Base-by-base conservation (phyloP, 345 rosid genomes). In the Euclidium syriacum region DNA sequence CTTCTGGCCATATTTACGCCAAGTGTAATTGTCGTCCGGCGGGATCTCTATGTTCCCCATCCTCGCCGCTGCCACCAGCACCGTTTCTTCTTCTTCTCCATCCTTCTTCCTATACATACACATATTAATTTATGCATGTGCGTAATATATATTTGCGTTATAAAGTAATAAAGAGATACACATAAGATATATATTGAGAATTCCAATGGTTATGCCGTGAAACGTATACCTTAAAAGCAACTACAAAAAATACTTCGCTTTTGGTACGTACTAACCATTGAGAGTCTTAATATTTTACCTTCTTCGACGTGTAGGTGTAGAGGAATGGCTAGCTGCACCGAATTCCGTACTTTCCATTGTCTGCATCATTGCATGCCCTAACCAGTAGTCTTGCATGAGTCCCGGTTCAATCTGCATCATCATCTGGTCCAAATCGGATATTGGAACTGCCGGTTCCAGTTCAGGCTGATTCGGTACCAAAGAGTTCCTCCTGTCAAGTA, bases 1-100 rank as follows among this genome's bases (percentile, higher is more conserved):
- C 56, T 85, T 88, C 34, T 88, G 96, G 6, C 96, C 96, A 12
- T 88, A 88, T 59, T 88, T 88, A 58, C 85, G 70, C 96, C 96
- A 88, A 6, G 83, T 77, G 64, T 38, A 81, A 30, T 81, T 84
- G 55, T 88, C 91, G 7, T 81, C 96, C 3, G 96, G 91, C 2
- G 87, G 87, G 34, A 83, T 44, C 22, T 83, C 85, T 0, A 73
- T 67, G 17, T 83, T 85, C 38, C 91, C 89, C 30, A 71, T 58
- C 7, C 24, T 72, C 1, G 85, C 86, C 1, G 85, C 84, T 0
- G 85, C 62, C 32, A 74, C 79, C 49, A 32, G 65, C 30, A 32
- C 40, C 12, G 53, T 80, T 33, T 36, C 16, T 52, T 38, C 74
- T 52, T 38, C 74, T 15, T 51, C 73, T 7, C 22, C 73, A 6